phyloP scores from a whole-genome alignment of 495 filamentous ascomycete species.

The Aspergillus diversus region DNA sequence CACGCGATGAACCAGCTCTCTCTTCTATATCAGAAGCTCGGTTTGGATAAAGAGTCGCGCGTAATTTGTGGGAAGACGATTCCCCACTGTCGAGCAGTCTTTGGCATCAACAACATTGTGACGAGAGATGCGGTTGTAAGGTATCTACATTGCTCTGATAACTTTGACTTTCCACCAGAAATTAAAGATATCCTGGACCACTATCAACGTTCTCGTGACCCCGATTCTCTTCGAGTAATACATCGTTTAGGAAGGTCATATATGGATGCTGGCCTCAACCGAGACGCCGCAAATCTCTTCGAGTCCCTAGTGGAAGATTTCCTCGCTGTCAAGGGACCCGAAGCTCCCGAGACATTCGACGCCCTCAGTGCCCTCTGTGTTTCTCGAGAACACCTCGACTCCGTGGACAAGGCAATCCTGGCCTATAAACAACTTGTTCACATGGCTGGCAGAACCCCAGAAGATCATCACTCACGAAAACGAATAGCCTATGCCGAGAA shows the following conservation, averaged over 20 bases:
- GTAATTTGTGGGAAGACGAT: constrained; percentile 28
- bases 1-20: constrained; percentile 36
- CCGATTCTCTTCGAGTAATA: constrained; percentile 34
- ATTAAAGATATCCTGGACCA: constrained; percentile 32
- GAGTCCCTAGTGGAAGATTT: constrained; percentile 34
- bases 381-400: constrained; percentile 33
- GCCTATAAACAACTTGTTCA: constrained; percentile 35
- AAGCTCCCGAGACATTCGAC: constrained; percentile 34
- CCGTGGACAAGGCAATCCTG: constrained; percentile 33
- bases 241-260: constrained; percentile 35
- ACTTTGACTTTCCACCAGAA: constrained; percentile 37
- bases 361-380: constrained; percentile 37
- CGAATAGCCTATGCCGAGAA: constrained; percentile 33
- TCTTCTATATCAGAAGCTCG: constrained; percentile 34
- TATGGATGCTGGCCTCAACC: constrained; percentile 35
- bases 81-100: constrained; percentile 33
- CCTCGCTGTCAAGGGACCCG: constrained; percentile 25
- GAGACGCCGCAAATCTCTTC: constrained; percentile 34
- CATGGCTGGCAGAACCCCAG: constrained; percentile 29
- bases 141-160: constrained; percentile 33
- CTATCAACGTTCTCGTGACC: constrained; percentile 30
- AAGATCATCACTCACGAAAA: constrained; percentile 29
- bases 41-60: constrained; percentile 33
- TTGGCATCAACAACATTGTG: constrained; percentile 29
- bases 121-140: constrained; percentile 32